These are phyloP conservation scores for Globisporangium carolinianum DNA, from an alignment of 352 stramenopile genomes.

Conservation along the genomic window DNA sequence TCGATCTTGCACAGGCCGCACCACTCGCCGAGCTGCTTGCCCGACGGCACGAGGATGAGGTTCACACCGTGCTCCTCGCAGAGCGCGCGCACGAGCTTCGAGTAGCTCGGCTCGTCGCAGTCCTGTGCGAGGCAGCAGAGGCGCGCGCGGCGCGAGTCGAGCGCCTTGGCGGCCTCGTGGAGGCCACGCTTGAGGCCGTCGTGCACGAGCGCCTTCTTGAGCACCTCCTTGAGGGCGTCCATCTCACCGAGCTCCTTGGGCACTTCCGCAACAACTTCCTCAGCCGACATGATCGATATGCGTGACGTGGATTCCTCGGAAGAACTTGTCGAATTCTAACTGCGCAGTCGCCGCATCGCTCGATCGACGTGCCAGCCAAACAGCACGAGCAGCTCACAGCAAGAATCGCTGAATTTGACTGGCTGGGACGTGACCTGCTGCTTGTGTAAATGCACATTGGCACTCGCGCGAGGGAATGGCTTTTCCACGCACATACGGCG, in stretches of 20 bases:
- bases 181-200: conserved; percentile 98
- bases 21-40: conserved; percentile 98
- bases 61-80: conserved; percentile 92
- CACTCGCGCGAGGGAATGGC: not conserved
- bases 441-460: not conserved
- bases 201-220: conserved; percentile 99
- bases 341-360: conserved; percentile 5
- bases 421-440: conserved; percentile 13
- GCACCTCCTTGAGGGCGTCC: conserved; percentile 96
- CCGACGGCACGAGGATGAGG: conserved; percentile 90
- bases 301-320: conserved; percentile 48
- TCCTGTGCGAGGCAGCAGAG: conserved; percentile 99
- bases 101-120: conserved; percentile 99
- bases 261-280: conserved; percentile 91
- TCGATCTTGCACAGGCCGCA: conserved; percentile 99
- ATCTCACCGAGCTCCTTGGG: conserved; percentile 95
- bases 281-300: conserved; percentile 78
- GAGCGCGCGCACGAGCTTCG: conserved; percentile 97
- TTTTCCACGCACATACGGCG: not conserved
- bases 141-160: conserved; percentile 96
- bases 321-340: conserved; percentile 26
- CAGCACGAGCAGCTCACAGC: too few species aligned
- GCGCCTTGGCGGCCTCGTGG: conserved; percentile 98
- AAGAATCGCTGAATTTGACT: conserved; percentile 28
- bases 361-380: too few species aligned